Conservation (phyloP, 306 rosid genomes). For the Trifolium fragiferum region DNA sequence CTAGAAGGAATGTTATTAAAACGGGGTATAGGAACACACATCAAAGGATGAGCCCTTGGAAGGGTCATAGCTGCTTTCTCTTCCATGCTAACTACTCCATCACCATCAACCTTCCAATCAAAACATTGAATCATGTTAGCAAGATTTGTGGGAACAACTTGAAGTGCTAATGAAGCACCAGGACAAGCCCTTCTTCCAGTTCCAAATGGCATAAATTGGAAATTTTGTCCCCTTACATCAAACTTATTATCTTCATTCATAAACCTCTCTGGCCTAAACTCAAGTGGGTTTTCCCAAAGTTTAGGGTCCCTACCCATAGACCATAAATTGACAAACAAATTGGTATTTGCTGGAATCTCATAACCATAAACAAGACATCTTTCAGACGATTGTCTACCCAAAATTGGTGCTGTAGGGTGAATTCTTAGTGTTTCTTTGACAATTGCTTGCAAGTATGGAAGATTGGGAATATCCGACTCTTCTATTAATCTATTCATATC, state of each 20-base stretch:
- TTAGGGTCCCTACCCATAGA: conserved; percentile 69
- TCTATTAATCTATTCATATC: conserved; percentile 48
- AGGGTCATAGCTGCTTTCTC: background rate
- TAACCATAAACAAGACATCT: conserved; percentile 48
- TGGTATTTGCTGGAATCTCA: conserved; percentile 61
- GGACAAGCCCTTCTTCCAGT: conserved; percentile 44
- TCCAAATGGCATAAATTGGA: conserved; percentile 68
- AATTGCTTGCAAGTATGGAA: conserved; percentile 71
- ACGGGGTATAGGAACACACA: background rate
- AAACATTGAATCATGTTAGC: conserved; percentile 43
- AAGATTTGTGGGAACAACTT: conserved; percentile 21
- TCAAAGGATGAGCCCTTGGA: background rate
- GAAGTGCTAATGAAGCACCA: conserved; percentile 41
- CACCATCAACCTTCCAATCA: conserved; percentile 34
- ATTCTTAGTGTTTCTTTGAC: conserved; percentile 79
- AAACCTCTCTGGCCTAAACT: conserved; percentile 74
- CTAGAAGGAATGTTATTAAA: background rate
- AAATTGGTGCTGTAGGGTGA: conserved; percentile 67
- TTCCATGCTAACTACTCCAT: background rate
- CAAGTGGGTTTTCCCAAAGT: conserved; percentile 64
- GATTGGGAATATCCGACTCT: conserved; percentile 68
- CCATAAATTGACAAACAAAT: conserved; percentile 63
- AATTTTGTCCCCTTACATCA: conserved; percentile 64
- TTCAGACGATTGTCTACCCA: conserved; percentile 55
- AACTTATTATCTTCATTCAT: conserved; percentile 27